Evolutionary conservation across 306 rosid species (phyloP).

Genomic region (Lupinus albus): DNA sequence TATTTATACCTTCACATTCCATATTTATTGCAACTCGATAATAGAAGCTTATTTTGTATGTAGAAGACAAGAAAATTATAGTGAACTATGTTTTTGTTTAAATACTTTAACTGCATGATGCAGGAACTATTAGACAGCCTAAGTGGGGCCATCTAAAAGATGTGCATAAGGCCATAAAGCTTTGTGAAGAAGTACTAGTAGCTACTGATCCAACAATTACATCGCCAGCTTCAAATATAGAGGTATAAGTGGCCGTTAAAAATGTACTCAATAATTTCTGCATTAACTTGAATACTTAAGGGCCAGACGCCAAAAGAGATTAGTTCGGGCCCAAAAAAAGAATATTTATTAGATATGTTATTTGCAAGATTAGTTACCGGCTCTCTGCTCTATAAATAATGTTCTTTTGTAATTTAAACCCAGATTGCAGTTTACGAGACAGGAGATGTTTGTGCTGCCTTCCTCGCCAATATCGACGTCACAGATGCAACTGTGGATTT

Average conservation of each 20-base stretch:
- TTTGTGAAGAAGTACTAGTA: slow-evolving; percentile 74
- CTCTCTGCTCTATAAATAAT: slow-evolving; percentile 16
- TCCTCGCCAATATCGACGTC: slow-evolving; percentile 75
- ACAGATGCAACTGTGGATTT: slow-evolving; percentile 67
- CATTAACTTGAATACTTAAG: too few species aligned
- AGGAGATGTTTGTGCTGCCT: slow-evolving; percentile 72
- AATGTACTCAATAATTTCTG: neutral
- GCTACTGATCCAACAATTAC: slow-evolving; percentile 76
- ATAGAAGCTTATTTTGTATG: slow-evolving; percentile 23
- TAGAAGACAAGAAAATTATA: neutral
- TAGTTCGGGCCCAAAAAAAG: too few species aligned
- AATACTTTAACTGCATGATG: slow-evolving; percentile 34
- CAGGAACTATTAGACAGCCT: slow-evolving; percentile 87
- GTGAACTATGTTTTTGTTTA: neutral
- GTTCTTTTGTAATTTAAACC: slow-evolving; percentile 31
- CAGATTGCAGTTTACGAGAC: slow-evolving; percentile 84
- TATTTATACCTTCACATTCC: slow-evolving; percentile 24
- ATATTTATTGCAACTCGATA: slow-evolving; percentile 9
- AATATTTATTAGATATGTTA: too few species aligned
- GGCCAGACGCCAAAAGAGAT: too few species aligned
- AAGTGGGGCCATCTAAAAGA: slow-evolving; percentile 98
- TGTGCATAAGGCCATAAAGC: slow-evolving; percentile 82
- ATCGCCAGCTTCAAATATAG: slow-evolving; percentile 70
- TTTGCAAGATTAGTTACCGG: neutral
- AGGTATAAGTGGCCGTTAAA: slow-evolving; percentile 49